These are phyloP conservation scores for Talaromyces sp. DNA, from an alignment of 2,329 filamentous ascomycete species.

Conservation along the genomic window DNA sequence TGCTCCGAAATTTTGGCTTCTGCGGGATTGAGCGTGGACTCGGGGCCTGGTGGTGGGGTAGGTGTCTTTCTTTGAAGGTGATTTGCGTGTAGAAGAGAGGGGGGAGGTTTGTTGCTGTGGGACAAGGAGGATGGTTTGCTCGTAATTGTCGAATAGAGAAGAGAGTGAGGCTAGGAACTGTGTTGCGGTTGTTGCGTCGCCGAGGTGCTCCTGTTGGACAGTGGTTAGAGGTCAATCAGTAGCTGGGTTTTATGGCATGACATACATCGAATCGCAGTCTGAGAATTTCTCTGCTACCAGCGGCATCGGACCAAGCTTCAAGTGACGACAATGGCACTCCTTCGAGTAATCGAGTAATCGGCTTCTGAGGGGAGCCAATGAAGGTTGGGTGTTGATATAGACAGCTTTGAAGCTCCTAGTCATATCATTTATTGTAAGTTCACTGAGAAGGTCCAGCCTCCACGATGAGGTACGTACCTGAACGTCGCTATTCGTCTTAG, in stretches of 20 bases:
- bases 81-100: not conserved
- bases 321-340: conserved; percentile 8
- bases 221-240: not conserved
- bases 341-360: conserved; percentile 1
- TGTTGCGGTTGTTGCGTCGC: conserved; percentile 33
- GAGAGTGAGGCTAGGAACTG: conserved; percentile 45
- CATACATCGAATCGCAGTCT: conserved; percentile 16
- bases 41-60: not conserved
- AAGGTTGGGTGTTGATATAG: conserved; percentile 9
- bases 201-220: conserved; percentile 12
- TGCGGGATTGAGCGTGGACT: not conserved
- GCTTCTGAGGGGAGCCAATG: conserved; percentile 1
- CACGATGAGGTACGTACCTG: conserved; percentile 28
- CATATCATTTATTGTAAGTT: not conserved
- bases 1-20: not conserved
- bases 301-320: conserved; percentile 11
- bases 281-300: conserved; percentile 12
- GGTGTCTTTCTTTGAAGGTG: not conserved
- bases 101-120: not conserved
- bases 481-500: conserved; percentile 21
- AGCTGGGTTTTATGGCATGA: not conserved
- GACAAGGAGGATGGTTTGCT: conserved; percentile 11
- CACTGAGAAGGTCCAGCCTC: not conserved
- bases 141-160: conserved; percentile 20
- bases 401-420: conserved; percentile 15